phyloP scores from a whole-genome alignment of 345 rosid genomes.

The Hibiscus tridactylites region DNA sequence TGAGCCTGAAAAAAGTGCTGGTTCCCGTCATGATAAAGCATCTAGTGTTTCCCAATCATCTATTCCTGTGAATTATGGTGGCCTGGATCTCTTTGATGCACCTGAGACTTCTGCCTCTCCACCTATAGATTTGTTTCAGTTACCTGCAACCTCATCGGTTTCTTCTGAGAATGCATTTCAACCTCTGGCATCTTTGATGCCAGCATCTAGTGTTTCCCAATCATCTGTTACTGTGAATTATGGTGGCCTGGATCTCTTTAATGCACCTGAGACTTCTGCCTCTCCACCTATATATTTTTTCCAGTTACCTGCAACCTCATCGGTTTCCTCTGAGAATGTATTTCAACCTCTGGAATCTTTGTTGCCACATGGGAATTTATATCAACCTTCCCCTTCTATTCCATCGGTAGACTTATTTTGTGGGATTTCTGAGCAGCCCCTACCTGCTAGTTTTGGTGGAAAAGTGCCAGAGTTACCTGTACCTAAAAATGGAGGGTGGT shows the following conservation, averaged over 20 bases:
- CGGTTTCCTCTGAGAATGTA: too few species aligned
- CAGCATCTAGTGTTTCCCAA: too few species aligned
- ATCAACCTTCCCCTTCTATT: slow-evolving; percentile 37
- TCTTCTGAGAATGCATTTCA: slow-evolving; percentile 33
- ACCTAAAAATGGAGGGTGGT: slow-evolving; percentile 78
- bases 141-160: slow-evolving; percentile 34
- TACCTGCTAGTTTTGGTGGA: slow-evolving; percentile 19
- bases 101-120: slow-evolving; percentile 35
- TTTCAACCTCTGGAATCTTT: slow-evolving; percentile 3
- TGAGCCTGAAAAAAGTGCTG: slow-evolving; percentile 37
- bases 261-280: too few species aligned
- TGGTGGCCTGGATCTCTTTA: too few species aligned
- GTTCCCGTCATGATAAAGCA: slow-evolving; percentile 25
- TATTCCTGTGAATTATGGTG: slow-evolving; percentile 28
- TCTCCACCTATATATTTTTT: too few species aligned
- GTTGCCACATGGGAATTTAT: slow-evolving; percentile 25
- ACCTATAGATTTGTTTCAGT: slow-evolving; percentile 58
- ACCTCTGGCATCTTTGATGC: background rate
- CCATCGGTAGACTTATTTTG: slow-evolving; percentile 44
- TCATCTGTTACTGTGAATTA: too few species aligned
- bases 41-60: slow-evolving; percentile 27
- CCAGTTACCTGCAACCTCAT: too few species aligned
- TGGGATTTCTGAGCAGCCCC: slow-evolving; percentile 37
- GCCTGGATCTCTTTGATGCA: slow-evolving; percentile 34
- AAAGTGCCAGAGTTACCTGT: slow-evolving; percentile 26